phyloP scores from a whole-genome alignment of 257 asterid species.

The Primulina eburnea region DNA sequence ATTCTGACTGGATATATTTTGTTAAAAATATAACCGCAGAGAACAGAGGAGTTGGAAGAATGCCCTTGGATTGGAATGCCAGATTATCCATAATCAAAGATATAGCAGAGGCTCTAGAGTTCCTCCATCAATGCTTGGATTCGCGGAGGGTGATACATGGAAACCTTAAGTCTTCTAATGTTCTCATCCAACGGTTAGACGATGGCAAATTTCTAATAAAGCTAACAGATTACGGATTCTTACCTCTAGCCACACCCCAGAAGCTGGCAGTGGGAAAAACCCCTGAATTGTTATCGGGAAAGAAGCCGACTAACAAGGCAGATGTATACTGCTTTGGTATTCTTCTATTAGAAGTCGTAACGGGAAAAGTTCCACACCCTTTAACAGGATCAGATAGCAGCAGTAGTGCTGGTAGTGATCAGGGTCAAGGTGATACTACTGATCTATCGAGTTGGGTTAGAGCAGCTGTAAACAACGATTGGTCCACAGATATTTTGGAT shows the following conservation, averaged over 20 bases:
- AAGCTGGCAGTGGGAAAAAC: constrained; percentile 46
- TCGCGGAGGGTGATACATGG: constrained; percentile 55
- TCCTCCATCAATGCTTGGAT: constrained; percentile 41
- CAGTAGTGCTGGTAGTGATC: not conserved
- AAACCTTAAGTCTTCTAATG: constrained; percentile 62
- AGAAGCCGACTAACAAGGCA: constrained; percentile 47
- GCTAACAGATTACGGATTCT: constrained; percentile 65
- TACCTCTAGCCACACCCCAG: constrained; percentile 34
- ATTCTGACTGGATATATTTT: not conserved
- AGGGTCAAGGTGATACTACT: constrained; percentile 11
- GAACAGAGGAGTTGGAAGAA: constrained; percentile 44
- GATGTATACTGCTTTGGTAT: constrained; percentile 74
- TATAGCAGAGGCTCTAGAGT: constrained; percentile 46
- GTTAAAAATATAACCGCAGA: constrained; percentile 29
- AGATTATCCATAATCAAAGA: constrained; percentile 55
- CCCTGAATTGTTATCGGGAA: constrained; percentile 46
- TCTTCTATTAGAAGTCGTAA: constrained; percentile 54
- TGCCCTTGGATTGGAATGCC: constrained; percentile 50
- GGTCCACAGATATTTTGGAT: constrained; percentile 77
- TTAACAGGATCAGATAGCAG: not conserved
- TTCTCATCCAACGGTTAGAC: constrained; percentile 30
- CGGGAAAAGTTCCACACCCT: constrained; percentile 43
- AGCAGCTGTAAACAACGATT: constrained; percentile 43
- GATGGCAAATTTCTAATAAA: constrained; percentile 28
- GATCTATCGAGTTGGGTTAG: constrained; percentile 68